A percentile compares a stretch with the other conserved stretches of the same genome.
Conservation (phyloP, 495 filamentous ascomycete genomes). For the Zalerion maritima region DNA sequence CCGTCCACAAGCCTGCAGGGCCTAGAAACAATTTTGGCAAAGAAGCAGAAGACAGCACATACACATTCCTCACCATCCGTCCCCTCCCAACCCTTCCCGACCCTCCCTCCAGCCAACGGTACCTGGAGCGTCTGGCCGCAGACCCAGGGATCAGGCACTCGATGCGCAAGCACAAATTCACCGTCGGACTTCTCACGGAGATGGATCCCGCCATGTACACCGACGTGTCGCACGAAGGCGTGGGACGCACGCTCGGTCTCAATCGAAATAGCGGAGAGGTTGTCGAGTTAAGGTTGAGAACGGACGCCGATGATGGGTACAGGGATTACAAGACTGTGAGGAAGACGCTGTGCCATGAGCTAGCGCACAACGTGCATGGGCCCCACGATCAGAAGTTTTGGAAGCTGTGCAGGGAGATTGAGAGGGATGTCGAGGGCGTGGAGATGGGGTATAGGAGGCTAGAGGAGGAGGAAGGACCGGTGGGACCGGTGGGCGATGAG, state of each 20-base stretch:
- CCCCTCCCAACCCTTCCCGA: conserved; percentile 69
- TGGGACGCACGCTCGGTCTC: conserved; percentile 63
- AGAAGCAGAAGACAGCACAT: conserved; percentile 41
- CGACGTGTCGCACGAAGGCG: conserved; percentile 43
- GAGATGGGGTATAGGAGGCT: conserved; percentile 56
- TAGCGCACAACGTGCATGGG: conserved; percentile 78
- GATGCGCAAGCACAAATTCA: conserved; percentile 75
- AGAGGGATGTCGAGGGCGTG: conserved; percentile 63
- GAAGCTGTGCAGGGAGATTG: conserved; percentile 71
- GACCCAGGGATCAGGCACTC: conserved; percentile 74
- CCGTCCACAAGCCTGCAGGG: conserved; percentile 18
- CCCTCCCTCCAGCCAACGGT: conserved; percentile 48
- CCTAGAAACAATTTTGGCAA: conserved; percentile 24
- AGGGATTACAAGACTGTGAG: conserved; percentile 80
- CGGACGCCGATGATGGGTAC: conserved; percentile 89
- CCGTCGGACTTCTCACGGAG: conserved; percentile 78
- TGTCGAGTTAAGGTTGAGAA: conserved; percentile 79
- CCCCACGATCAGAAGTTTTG: conserved; percentile 81
- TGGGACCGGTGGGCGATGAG: conserved; percentile 25
- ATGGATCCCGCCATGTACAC: conserved; percentile 87
- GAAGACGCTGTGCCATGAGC: conserved; percentile 86
- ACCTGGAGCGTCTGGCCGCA: conserved; percentile 59
- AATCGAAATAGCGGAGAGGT: conserved; percentile 82
- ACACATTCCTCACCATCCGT: conserved; percentile 69
- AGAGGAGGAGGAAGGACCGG: conserved; percentile 29